Base-by-base conservation (phyloP, 306 rosid species). In the Medicago arabica region DNA sequence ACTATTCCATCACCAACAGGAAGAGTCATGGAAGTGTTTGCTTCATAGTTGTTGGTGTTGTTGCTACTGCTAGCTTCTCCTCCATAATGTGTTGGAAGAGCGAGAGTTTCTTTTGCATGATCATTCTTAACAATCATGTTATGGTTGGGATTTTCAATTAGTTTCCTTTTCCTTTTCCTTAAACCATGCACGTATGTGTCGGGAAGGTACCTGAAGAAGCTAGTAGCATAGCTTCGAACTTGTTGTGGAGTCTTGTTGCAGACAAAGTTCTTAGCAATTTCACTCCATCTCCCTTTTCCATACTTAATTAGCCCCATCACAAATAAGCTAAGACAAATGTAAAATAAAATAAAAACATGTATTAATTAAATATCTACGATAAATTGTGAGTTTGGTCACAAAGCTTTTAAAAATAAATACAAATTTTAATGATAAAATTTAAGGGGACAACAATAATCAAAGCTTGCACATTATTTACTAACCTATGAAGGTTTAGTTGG, bases 231-330 rank as follows among this genome's bases (percentile, higher is more conserved):
- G 34, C 14, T 47, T n/a, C 60, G 76, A 38, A 78, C 67, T 17
- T 78, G 72, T 8, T 71, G 67, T 16, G 73, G 72, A 63, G 77
- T 78, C 72, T 63, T 71, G 67, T 9, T 78, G 19, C 55, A 49
- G 17, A 71, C 0, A 47, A 17, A 69, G 18, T 77, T 49, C 19
- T 25, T 43, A 1, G 64, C 16, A 3, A 47, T 70, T 49, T 69
- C 60, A 31, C 31, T 21, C 63, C 71, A 78, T 2, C 13, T 39
- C 8, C 82, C 82, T 21, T 9, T 78, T 16, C 82, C 81, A 58
- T 43, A 69, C 61, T 69, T 62, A 15, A 58, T 58, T 10, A 68
- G 6, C 17, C 81, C 75, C 82, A 70, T 47, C 44, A 60, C 0
- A 50, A 70, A 70, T 61, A 78, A 50, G 55, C 65, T 78, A 59